These are phyloP conservation scores for Syzygium grande DNA, from an alignment of 345 rosid genomes.

Conservation along the genomic window DNA sequence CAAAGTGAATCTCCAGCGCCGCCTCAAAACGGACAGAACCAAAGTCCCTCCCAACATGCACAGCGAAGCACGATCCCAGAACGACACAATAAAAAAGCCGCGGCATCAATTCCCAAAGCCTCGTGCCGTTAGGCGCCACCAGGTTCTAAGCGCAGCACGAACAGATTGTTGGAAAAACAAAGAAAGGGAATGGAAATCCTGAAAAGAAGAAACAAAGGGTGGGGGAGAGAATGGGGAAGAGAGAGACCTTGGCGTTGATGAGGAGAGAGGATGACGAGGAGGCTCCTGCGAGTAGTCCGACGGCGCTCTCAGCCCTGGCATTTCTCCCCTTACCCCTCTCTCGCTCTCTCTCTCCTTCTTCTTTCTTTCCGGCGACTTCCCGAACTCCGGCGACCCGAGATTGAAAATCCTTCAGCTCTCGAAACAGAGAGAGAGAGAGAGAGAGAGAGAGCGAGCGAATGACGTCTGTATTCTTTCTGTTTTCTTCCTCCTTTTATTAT, in stretches of 20 bases:
- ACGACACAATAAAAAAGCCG: not conserved
- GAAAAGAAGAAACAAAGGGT: too few species aligned
- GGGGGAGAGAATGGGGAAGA: not conserved
- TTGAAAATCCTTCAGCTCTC: not conserved
- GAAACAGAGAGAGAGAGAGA: too few species aligned
- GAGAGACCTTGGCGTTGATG: slow-evolving; percentile 62
- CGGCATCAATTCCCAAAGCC: not conserved
- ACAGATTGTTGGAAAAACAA: too few species aligned
- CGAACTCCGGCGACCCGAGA: accelerated
- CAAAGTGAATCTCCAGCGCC: not conserved
- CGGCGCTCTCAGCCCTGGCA: slow-evolving; percentile 79
- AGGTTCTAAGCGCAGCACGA: not conserved
- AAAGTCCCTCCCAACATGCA: not conserved
- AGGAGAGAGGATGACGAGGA: slow-evolving; percentile 57
- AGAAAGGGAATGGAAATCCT: too few species aligned
- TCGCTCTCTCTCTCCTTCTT: too few species aligned
- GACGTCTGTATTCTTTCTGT: not conserved
- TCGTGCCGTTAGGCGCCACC: not conserved
- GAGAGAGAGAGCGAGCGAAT: not conserved
- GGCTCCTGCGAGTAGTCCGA: slow-evolving; percentile 78
- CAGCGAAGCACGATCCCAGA: not conserved
- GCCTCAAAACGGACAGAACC: not conserved
- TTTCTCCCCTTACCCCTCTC: slow-evolving; percentile 8
- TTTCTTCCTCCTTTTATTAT: not conserved
- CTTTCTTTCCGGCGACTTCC: not conserved